These are phyloP conservation scores for Citropsis articulata DNA, from an alignment of 345 rosid genomes.

Conservation along the genomic window DNA sequence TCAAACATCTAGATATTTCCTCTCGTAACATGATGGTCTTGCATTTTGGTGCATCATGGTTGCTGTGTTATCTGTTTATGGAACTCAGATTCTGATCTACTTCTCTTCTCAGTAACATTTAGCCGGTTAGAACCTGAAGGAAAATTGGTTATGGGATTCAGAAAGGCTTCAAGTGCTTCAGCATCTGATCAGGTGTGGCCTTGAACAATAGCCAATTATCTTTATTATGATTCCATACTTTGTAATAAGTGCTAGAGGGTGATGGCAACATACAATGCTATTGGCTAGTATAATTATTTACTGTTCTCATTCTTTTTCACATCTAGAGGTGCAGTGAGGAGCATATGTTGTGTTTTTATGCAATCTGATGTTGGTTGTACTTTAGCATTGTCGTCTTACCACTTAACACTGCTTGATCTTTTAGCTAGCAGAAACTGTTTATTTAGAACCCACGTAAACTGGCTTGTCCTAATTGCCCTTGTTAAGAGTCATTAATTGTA, in stretches of 20 bases:
- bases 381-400: not conserved
- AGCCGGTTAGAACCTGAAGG: slow-evolving; percentile 94
- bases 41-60: slow-evolving; percentile 11
- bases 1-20: not conserved
- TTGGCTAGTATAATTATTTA: not conserved
- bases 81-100: slow-evolving; percentile 30
- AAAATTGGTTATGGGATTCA: slow-evolving; percentile 89
- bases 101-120: slow-evolving; percentile 63
- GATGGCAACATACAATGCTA: not conserved
- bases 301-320: not conserved
- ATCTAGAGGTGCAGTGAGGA: not conserved
- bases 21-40: slow-evolving; percentile 2
- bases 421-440: not conserved
- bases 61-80: slow-evolving; percentile 17
- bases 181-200: slow-evolving; percentile 80
- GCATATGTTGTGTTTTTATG: not conserved
- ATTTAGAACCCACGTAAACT: not conserved
- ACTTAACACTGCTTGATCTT: not conserved
- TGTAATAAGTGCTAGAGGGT: slow-evolving; percentile 8
- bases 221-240: slow-evolving; percentile 8
- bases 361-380: not conserved
- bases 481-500: not conserved
- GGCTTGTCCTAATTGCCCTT: slow-evolving; percentile 1
- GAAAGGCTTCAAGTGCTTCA: slow-evolving; percentile 70
- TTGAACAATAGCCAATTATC: slow-evolving; percentile 7